phyloP scores from a whole-genome alignment of 495 filamentous ascomycete species.

The Trichocladium uniseriatum region DNA sequence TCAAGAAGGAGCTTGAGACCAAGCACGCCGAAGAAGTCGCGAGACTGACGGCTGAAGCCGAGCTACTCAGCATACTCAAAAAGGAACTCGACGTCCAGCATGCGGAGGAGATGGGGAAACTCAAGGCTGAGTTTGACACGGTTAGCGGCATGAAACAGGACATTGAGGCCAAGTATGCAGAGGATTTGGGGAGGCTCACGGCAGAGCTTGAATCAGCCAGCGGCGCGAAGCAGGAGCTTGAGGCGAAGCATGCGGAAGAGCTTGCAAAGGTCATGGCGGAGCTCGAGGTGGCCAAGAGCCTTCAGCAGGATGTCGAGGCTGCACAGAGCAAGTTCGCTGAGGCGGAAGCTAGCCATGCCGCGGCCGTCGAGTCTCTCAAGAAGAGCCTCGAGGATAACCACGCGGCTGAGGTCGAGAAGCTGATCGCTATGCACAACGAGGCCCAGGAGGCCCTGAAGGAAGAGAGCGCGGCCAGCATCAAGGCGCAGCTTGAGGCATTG shows the following conservation, averaged over 20 bases:
- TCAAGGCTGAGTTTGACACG: constrained; percentile 31
- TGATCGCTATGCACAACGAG: constrained; percentile 36
- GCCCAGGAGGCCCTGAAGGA: constrained; percentile 33
- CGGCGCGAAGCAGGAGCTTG: constrained; percentile 20
- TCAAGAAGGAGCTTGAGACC: constrained; percentile 23
- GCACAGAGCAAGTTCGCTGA: constrained; percentile 35
- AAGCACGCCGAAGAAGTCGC: constrained; percentile 24
- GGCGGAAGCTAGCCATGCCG: constrained; percentile 28
- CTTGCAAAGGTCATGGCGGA: constrained; percentile 27
- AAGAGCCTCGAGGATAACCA: constrained; percentile 38
- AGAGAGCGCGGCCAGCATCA: constrained; percentile 22
- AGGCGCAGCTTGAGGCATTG: constrained; percentile 32
- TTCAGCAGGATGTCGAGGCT: constrained; percentile 28
- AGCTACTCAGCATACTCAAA: constrained; percentile 18
- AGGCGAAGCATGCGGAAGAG: constrained; percentile 25
- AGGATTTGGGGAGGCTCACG: constrained; percentile 14
- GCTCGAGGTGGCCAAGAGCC: constrained; percentile 26
- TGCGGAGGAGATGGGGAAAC: constrained; percentile 19
- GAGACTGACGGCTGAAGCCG: constrained; percentile 19
- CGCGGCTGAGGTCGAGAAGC: constrained; percentile 39
- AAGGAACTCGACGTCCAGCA: constrained; percentile 25
- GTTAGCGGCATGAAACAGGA: constrained; percentile 18
- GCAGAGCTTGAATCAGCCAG: constrained; percentile 23
- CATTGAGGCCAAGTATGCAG: constrained; percentile 24
- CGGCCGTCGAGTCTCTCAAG: constrained; percentile 33